Base-by-base conservation (phyloP, 305 asterid species). In the Solanum chacoense region DNA sequence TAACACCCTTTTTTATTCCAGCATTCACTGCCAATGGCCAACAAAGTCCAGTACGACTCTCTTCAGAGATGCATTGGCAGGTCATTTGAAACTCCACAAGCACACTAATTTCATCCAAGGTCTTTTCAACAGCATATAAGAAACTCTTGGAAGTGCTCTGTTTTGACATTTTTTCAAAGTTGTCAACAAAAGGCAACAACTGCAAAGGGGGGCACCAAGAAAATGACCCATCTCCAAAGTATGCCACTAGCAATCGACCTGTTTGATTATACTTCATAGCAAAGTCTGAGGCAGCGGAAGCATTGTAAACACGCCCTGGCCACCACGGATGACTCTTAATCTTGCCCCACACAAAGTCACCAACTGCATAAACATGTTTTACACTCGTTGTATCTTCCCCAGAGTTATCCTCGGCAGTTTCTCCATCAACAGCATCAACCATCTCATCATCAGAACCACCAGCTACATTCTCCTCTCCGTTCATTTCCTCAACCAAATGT, bases 321-420 rank as follows among this genome's bases (percentile, higher is more conserved):
- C 94, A 93, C 96, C 96, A 93, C 1, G 94, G 94, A 34, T 93
- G 93, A 31, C 90, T 87, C 89, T 88, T 93, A 10, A 93, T 84
- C 91, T 93, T 94, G 4, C 92, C 94, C 97, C 98, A 95, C 11
- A 95, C 98, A 11, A 94, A 88, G 86, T 95, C 98, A 40, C 97
- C 98, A 2, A 91, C 94, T n/a, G 84, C 67, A 88, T 91, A 94
- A 5, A 12, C 91, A 34, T 86, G 90, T 67, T 89, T 88, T 42
- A 28, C 86, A 42, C 67, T 79, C 14, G 3, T 29, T 28, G 71
- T 31, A 29, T 81, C 86, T 16, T 80, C 86, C 71, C 42, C 36
- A 45, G 72, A 10, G 24, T 31, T 31, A 50, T 83, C 87, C 72
- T 84, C 87, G 11, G 37, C 40, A 50, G 40, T 31, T 50, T 32